Evolutionary conservation across 2,329 filamentous ascomycete species (phyloP).

Genomic region (Ceratocystis eucalypticola): DNA sequence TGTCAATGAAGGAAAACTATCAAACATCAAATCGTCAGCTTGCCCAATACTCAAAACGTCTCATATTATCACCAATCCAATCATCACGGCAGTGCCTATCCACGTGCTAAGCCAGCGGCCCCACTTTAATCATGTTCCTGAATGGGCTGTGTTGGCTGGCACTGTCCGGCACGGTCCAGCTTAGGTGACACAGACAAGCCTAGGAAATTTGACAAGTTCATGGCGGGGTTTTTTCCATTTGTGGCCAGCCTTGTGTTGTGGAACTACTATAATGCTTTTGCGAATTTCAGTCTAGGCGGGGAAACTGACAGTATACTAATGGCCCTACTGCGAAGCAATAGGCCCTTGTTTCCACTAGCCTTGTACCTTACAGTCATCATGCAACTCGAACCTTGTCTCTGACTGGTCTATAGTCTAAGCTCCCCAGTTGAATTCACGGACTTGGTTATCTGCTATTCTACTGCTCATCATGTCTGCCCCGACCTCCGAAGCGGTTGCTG

Average conservation of each 20-base stretch:
- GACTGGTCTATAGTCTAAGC: neutral
- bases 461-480: slow-evolving; percentile 1
- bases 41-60: neutral
- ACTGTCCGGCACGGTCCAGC: neutral
- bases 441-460: neutral
- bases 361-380: neutral
- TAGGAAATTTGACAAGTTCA: neutral
- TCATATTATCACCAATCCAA: neutral
- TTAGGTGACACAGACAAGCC: slow-evolving; percentile 2
- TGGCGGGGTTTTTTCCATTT: neutral
- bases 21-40: too few relatives aligned
- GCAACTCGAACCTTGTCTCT: neutral
- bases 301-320: neutral
- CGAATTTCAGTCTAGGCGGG: neutral
- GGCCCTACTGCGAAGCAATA: neutral
- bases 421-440: neutral
- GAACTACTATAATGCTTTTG: neutral
- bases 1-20: too few relatives aligned
- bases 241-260: neutral
- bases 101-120: neutral
- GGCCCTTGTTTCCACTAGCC: neutral
- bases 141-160: neutral
- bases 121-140: slow-evolving; percentile 1
- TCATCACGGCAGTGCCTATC: slow-evolving; percentile 1
- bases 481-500: neutral